Conservation (phyloP, 2,329 filamentous ascomycete genomes). For the Fusarium sp. region DNA sequence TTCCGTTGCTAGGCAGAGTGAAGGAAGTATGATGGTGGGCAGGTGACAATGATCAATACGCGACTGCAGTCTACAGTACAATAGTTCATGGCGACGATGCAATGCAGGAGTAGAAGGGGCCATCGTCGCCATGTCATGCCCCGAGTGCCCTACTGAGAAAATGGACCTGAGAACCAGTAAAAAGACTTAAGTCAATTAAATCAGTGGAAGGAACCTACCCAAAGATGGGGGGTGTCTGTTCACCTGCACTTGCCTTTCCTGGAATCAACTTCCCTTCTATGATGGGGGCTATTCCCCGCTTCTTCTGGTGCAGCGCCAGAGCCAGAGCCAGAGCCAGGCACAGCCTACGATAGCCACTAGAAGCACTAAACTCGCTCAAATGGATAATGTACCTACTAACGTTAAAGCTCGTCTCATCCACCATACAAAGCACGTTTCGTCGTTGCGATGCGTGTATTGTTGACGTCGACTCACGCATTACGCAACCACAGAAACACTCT, state of each 20-base stretch:
- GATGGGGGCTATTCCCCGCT: not conserved
- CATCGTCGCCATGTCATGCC: not conserved
- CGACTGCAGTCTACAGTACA: conserved; percentile 7
- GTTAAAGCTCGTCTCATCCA: conserved; percentile 41
- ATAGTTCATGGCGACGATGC: conserved; percentile 4
- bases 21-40: conserved; percentile 18
- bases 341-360: conserved; percentile 14
- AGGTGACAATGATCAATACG: conserved; percentile 30
- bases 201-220: not conserved
- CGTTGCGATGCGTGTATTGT: conserved; percentile 33
- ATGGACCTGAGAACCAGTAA: not conserved
- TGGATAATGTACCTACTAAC: not conserved
- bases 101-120: conserved; percentile 5
- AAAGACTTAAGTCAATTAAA: not conserved
- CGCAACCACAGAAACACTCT: conserved; percentile 31
- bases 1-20: not conserved
- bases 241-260: conserved; percentile 1
- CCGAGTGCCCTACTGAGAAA: not conserved
- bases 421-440: conserved; percentile 44
- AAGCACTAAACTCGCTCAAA: conserved; percentile 8
- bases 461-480: conserved; percentile 24
- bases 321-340: conserved; percentile 22
- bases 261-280: not conserved
- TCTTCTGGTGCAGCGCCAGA: conserved; percentile 17
- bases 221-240: not conserved